Conservation (phyloP, 2,329 filamentous ascomycete species). For the Trichoderma arundinaceum region DNA sequence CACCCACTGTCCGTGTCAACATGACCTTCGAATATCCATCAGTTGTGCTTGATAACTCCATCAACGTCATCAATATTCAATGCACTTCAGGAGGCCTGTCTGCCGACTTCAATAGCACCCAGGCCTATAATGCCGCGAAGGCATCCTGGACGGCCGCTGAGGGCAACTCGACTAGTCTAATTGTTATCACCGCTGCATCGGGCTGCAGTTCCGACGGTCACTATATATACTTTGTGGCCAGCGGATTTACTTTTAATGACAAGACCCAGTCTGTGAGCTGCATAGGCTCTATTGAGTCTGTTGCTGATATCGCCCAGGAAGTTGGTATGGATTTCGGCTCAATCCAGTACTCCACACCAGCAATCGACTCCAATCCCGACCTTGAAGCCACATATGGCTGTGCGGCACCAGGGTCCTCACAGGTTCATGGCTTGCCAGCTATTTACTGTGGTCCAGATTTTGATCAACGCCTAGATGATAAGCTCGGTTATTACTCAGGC, state of each 20-base stretch:
- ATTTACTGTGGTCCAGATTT: conserved; percentile 17
- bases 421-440: conserved; percentile 3
- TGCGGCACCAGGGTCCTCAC: neutral
- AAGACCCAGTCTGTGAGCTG: conserved; percentile 16
- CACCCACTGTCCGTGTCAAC: conserved; percentile 11
- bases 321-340: conserved; percentile 18
- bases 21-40: conserved; percentile 16
- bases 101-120: neutral
- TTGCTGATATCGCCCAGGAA: conserved; percentile 1
- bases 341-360: neutral
- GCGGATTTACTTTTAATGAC: neutral
- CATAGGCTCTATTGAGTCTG: neutral
- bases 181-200: conserved; percentile 8
- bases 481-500: conserved; percentile 6
- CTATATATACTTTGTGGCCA: conserved; percentile 16
- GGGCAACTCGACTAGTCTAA: neutral
- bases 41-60: conserved; percentile 10
- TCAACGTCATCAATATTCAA: conserved; percentile 14
- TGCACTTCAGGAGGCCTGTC: neutral
- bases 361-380: neutral
- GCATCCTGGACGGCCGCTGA: neutral
- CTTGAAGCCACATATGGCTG: conserved; percentile 6
- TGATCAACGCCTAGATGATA: neutral
- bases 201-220: conserved; percentile 9
- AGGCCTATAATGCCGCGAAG: conserved; percentile 8